A percentile compares a stretch with the other conserved stretches of the same genome.
These are phyloP conservation scores for Cicer judaicum DNA, from an alignment of 306 rosid species.

Conservation along the genomic window DNA sequence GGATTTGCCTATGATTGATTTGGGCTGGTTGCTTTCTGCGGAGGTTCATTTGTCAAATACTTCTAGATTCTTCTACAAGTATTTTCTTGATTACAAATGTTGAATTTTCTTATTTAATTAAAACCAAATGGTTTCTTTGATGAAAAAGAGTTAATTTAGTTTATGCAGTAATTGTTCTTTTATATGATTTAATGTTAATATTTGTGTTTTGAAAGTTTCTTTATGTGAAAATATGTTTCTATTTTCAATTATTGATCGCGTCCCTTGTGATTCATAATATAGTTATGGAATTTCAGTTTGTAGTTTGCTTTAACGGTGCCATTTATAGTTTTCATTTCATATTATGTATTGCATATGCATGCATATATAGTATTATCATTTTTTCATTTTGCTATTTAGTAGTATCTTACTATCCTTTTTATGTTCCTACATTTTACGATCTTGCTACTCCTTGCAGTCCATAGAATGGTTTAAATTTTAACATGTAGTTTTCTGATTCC, in stretches of 20 bases:
- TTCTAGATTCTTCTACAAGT: background rate
- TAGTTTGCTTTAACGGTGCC: background rate
- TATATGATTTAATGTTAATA: too few relatives aligned
- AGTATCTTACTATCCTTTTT: background rate
- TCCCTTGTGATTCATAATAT: background rate
- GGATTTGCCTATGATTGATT: background rate
- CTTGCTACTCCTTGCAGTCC: conserved; percentile 6
- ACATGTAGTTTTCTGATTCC: conserved; percentile 46
- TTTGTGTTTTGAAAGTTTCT: too few relatives aligned
- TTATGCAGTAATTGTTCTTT: too few relatives aligned
- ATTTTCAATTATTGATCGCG: background rate
- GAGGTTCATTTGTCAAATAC: background rate
- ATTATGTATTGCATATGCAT: background rate
- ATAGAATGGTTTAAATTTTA: background rate
- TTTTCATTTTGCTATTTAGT: background rate
- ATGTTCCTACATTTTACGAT: background rate
- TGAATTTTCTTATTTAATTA: too few relatives aligned
- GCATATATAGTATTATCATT: background rate
- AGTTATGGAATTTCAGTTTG: background rate
- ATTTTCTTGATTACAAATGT: too few relatives aligned
- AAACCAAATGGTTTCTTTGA: too few relatives aligned
- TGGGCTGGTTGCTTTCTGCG: background rate
- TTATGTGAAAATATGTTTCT: too few relatives aligned
- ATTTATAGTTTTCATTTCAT: background rate
- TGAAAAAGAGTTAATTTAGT: too few relatives aligned